Percentiles rank a stretch among this genome's conserved stretches.
Conservation (phyloP, 2,329 filamentous ascomycete species). For the Onygenales sp. region DNA sequence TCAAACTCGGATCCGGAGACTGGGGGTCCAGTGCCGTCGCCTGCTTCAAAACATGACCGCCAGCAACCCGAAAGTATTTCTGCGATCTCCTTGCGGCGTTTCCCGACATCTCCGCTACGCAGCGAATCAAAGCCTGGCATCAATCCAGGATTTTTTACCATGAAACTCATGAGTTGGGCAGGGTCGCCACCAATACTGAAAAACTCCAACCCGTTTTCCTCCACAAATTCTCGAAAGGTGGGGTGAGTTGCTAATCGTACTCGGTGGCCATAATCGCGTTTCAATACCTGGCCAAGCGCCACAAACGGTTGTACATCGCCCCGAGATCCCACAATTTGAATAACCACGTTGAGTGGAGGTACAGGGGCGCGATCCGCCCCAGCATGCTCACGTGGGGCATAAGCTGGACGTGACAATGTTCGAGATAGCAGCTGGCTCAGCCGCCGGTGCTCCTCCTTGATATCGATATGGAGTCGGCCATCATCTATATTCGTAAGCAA, state of each 20-base stretch:
- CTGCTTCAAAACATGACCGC: conserved; percentile 73
- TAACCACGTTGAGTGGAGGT: conserved; percentile 57
- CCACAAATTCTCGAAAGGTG: conserved; percentile 58
- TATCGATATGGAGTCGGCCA: conserved; percentile 70
- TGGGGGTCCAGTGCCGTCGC: conserved; percentile 51
- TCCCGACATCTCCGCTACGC: conserved; percentile 66
- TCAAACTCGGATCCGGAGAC: conserved; percentile 46
- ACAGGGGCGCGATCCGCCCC: conserved; percentile 53
- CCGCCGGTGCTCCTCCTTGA: conserved; percentile 59
- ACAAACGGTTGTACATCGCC: conserved; percentile 71
- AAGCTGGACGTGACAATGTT: conserved; percentile 18
- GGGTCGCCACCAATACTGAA: conserved; percentile 70
- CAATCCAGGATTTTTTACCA: conserved; percentile 80
- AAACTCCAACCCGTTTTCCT: conserved; percentile 64
- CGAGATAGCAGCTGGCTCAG: conserved; percentile 58
- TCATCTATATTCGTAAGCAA: conserved; percentile 42
- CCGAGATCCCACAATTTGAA: conserved; percentile 65
- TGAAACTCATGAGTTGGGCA: conserved; percentile 72
- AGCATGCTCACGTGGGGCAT: conserved; percentile 56
- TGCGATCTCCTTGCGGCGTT: conserved; percentile 63
- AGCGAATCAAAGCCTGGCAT: conserved; percentile 75
- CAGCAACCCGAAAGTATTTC: conserved; percentile 78
- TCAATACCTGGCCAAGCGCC: conserved; percentile 56
- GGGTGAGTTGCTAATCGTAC: conserved; percentile 65
- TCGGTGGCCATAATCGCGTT: conserved; percentile 57